Percentiles rank a stretch among this genome's conserved stretches.
These are phyloP conservation scores for Trichoderma endophyticum DNA, from an alignment of 2,329 filamentous ascomycete genomes.

Conservation along the genomic window DNA sequence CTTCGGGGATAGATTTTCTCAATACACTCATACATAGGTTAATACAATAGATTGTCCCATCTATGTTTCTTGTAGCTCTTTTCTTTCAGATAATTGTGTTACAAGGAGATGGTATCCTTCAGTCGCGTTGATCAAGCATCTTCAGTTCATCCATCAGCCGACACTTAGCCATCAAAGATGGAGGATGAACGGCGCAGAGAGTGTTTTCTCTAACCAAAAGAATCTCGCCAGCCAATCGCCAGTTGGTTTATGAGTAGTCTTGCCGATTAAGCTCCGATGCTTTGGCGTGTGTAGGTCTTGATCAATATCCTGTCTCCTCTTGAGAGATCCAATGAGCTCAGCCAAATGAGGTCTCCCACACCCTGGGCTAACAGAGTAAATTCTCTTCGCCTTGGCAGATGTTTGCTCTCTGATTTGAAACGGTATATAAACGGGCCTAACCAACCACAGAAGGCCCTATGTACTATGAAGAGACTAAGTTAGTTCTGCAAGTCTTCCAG, in stretches of 20 bases:
- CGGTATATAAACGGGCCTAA: background rate
- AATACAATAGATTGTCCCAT: background rate
- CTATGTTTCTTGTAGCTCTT: background rate
- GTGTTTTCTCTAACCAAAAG: background rate
- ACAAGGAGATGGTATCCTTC: background rate
- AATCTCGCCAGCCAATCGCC: background rate
- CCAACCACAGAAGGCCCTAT: background rate
- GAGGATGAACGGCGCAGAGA: background rate
- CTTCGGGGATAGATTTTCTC: accelerated
- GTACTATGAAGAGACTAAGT: background rate
- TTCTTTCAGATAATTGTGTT: background rate
- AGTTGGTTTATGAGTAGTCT: background rate
- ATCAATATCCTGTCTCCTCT: background rate
- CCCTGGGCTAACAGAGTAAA: too few species aligned
- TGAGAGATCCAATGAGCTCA: background rate
- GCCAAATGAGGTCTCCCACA: background rate
- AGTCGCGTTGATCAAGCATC: background rate
- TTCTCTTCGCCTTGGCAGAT: background rate
- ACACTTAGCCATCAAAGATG: background rate
- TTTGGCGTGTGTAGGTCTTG: background rate
- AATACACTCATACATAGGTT: background rate
- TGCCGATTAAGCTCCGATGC: background rate
- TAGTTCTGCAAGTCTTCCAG: background rate
- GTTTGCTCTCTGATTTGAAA: background rate
- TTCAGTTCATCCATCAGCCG: background rate